Evolutionary conservation across 2,329 filamentous ascomycete genomes (phyloP).

Genomic region (Penicillium sp.): DNA sequence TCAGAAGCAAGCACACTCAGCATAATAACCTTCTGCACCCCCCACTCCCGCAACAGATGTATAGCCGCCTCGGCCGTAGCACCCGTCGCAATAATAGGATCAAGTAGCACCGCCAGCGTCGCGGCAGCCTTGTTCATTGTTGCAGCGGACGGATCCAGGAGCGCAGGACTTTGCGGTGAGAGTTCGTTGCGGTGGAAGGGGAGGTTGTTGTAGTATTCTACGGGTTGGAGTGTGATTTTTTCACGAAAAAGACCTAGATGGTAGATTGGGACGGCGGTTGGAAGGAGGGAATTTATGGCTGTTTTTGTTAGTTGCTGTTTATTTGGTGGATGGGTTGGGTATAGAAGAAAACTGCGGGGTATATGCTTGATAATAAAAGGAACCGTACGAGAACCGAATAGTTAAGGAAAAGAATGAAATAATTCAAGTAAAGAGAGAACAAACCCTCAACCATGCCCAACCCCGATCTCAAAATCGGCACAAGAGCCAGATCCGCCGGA

Average conservation of each 20-base stretch:
- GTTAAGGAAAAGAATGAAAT: not conserved
- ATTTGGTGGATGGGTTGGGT: not conserved
- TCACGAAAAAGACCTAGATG: conserved; percentile 95
- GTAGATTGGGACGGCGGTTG: conserved; percentile 76
- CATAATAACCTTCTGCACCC: conserved; percentile 77
- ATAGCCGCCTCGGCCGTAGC: conserved; percentile 88
- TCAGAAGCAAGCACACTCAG: conserved; percentile 72
- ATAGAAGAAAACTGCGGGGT: not conserved
- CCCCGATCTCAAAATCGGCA: conserved; percentile 90
- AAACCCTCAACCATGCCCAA: conserved; percentile 85
- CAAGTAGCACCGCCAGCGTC: conserved; percentile 77
- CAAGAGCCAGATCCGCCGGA: conserved; percentile 71
- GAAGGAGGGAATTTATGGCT: conserved; percentile 82
- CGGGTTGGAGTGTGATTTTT: conserved; percentile 78
- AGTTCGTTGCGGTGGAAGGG: conserved; percentile 58
- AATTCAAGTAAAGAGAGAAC: conserved; percentile 6
- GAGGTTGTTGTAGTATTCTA: conserved; percentile 98
- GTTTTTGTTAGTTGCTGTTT: not conserved
- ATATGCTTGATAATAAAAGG: not conserved
- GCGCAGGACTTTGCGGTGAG: conserved; percentile 28
- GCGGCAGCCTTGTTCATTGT: conserved; percentile 44
- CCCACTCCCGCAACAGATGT: conserved; percentile 86
- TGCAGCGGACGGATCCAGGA: conserved; percentile 7
- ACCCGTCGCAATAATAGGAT: conserved; percentile 92
- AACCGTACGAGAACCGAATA: not conserved